A percentile compares a stretch with the other conserved stretches of the same genome.
phyloP scores from a whole-genome alignment of 164 flowering plant species.

The Macadamia tetraphylla region DNA sequence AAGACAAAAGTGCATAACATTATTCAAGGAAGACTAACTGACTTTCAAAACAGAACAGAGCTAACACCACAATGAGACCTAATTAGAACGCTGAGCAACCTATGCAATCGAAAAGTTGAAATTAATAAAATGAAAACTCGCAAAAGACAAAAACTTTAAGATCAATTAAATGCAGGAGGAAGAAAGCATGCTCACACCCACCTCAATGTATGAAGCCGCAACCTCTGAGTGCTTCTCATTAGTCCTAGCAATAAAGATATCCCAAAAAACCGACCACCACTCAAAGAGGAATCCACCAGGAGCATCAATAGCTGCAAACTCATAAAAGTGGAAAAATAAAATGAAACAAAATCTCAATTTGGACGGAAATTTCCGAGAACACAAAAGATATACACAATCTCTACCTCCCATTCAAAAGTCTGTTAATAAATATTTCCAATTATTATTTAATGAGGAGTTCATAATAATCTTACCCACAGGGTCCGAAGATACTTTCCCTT shows the following conservation, averaged over 20 bases:
- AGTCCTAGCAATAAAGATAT: constrained; percentile 71
- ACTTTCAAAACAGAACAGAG: not conserved
- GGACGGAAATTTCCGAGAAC: not conserved
- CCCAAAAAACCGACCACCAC: constrained; percentile 97
- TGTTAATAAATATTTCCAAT: not conserved
- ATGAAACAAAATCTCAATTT: not conserved
- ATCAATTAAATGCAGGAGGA: too few species aligned
- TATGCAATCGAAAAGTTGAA: not conserved
- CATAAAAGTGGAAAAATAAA: constrained; percentile 3
- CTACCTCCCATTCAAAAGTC: too few species aligned
- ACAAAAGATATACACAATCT: not conserved
- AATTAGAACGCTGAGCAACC: not conserved
- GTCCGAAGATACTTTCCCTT: constrained; percentile 64
- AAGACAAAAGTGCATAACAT: too few species aligned
- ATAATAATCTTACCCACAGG: constrained; percentile 54
- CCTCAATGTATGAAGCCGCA: constrained; percentile 73
- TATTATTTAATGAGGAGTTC: not conserved
- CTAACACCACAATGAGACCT: not conserved
- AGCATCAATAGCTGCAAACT: constrained; percentile 67
- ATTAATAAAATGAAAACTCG: not conserved
- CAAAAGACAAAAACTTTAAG: not conserved
- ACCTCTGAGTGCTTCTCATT: constrained; percentile 65
- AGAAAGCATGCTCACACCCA: constrained; percentile 9
- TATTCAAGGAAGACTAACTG: too few species aligned
- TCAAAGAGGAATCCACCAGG: constrained; percentile 88